Evolutionary conservation across 352 stramenopile genomes (phyloP).

Genomic region (Halophytophthora polymorphica): DNA sequence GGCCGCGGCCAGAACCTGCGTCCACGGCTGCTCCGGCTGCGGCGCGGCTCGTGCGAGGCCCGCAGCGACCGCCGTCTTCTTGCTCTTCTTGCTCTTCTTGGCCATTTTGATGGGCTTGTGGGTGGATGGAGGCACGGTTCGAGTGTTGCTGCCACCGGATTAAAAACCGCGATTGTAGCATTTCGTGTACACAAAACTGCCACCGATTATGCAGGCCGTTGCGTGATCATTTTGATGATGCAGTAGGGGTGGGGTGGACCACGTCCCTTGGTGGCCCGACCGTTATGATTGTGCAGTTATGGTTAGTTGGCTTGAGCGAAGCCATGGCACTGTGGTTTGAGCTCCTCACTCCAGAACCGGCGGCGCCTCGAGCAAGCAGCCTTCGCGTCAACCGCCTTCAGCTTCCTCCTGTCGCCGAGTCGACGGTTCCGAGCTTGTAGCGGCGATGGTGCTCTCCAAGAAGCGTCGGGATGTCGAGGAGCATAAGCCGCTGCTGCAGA

Average conservation of each 20-base stretch:
- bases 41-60: not conserved
- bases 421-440: no score
- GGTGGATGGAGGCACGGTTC: not conserved
- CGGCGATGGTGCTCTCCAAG: conserved; percentile 18
- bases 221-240: no score
- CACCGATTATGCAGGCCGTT: not conserved
- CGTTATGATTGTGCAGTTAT: no score
- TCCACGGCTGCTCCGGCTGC: conserved; percentile 3
- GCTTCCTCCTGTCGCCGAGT: no score
- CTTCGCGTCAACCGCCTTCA: no score
- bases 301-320: no score
- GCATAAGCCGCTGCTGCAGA: conserved; percentile 28
- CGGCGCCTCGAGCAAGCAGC: no score
- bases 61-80: conserved; percentile 6
- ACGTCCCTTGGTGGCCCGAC: not conserved
- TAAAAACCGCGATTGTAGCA: no score
- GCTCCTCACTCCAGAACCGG: no score
- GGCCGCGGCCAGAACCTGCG: conserved; percentile 34
- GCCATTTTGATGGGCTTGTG: conserved; percentile 9
- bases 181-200: not conserved
- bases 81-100: conserved; percentile 22
- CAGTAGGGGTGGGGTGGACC: no score
- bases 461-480: conserved; percentile 9
- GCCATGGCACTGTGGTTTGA: no score
- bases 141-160: no score